These are phyloP conservation scores for Glutinoglossum americanum DNA, from an alignment of 495 filamentous ascomycete genomes.

Conservation along the genomic window DNA sequence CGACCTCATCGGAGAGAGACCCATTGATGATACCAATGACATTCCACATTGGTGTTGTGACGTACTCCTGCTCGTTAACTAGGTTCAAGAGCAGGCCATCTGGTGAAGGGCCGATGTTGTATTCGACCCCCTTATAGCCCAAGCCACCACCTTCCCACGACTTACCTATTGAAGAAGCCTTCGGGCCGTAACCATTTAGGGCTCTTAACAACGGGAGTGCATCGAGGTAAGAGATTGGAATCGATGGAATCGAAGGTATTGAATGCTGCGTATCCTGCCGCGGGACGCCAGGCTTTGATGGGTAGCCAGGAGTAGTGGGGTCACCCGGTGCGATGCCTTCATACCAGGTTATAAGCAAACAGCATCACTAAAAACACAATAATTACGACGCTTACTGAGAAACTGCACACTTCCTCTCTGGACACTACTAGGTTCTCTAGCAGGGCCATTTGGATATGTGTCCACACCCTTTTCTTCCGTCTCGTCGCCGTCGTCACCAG, in stretches of 20 bases:
- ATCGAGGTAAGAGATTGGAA: conserved; percentile 79
- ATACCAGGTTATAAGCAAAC: conserved; percentile 5
- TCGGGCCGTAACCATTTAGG: conserved; percentile 70
- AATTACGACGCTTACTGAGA: conserved; percentile 29
- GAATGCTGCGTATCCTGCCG: conserved; percentile 42
- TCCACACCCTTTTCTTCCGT: conserved; percentile 64
- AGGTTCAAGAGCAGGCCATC: conserved; percentile 56
- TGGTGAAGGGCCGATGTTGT: conserved; percentile 79
- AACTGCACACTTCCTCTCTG: conserved; percentile 84
- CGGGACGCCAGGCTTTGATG: conserved; percentile 76
- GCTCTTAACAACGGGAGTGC: conserved; percentile 69
- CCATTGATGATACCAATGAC: conserved; percentile 90
- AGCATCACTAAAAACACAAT: background rate
- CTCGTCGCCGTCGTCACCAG: conserved; percentile 66
- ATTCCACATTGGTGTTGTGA: conserved; percentile 80
- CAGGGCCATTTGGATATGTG: conserved; percentile 70
- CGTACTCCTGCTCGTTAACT: conserved; percentile 72
- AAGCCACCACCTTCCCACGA: conserved; percentile 57
- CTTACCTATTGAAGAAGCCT: conserved; percentile 53
- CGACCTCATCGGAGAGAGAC: conserved; percentile 63
- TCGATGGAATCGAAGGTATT: conserved; percentile 71
- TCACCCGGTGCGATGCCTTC: conserved; percentile 38
- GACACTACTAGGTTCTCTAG: conserved; percentile 69
- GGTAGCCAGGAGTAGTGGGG: conserved; percentile 80
- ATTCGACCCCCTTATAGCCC: conserved; percentile 62